Conservation (phyloP, 768 basidiomycete genomes). For the Agaricus subrufescens region DNA sequence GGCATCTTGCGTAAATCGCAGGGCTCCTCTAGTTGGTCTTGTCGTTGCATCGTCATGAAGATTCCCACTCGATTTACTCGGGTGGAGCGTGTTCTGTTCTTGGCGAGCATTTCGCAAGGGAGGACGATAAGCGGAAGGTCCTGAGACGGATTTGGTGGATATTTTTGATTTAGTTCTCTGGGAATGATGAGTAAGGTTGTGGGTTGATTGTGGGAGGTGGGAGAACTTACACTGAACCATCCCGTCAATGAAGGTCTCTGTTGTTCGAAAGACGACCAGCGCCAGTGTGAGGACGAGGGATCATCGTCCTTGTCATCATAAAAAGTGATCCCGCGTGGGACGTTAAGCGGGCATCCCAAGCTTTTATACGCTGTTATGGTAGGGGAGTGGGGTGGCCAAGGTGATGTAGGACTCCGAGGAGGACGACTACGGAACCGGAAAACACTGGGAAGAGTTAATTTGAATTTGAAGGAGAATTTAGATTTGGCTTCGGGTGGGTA, state of each 20-base stretch:
- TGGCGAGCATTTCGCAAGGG: too few species aligned
- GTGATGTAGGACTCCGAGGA: background rate
- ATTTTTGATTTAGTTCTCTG: background rate
- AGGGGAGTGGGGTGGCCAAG: background rate
- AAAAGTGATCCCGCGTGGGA: background rate
- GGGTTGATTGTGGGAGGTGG: background rate
- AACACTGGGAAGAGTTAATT: conserved; percentile 4
- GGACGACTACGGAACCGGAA: background rate
- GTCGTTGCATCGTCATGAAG: background rate
- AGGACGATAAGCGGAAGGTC: background rate
- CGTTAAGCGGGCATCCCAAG: background rate
- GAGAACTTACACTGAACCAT: background rate
- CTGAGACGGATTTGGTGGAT: background rate
- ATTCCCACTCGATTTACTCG: background rate
- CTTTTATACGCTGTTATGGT: background rate
- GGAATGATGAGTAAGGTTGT: background rate
- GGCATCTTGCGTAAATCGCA: background rate
- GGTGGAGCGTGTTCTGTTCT: background rate
- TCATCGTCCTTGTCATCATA: background rate
- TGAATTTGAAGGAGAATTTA: background rate
- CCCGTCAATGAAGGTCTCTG: background rate
- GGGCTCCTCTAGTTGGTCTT: background rate
- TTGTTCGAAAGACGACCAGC: background rate
- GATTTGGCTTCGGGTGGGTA: background rate
- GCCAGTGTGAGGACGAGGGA: background rate